phyloP scores from a whole-genome alignment of 345 rosid species.

The Alliaria petiolata region DNA sequence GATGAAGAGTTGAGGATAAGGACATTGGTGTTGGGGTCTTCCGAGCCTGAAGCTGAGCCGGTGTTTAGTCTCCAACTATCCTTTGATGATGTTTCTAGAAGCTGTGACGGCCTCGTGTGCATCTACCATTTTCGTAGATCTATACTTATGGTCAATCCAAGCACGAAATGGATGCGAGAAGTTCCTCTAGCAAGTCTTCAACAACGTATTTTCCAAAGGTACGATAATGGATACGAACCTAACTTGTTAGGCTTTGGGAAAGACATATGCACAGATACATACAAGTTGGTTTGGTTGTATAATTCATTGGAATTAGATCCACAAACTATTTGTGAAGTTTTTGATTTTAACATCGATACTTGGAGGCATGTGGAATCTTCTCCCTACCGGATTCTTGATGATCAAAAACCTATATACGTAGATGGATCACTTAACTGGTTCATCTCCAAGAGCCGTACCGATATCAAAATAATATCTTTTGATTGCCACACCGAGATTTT shows the following conservation, averaged over 20 bases:
- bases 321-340: slow-evolving; percentile 1
- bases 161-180: background rate
- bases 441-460: background rate
- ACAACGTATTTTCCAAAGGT: background rate
- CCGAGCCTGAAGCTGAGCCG: background rate
- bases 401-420: background rate
- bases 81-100: background rate
- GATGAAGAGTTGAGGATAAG: background rate
- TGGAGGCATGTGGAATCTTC: slow-evolving; percentile 1
- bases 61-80: background rate
- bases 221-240: background rate
- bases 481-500: slow-evolving; percentile 5
- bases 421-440: background rate
- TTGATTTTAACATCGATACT: background rate
- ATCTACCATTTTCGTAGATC: background rate
- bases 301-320: background rate
- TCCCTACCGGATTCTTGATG: background rate
- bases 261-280: background rate
- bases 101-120: background rate
- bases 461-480: background rate
- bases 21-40: background rate
- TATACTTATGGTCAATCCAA: background rate
- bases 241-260: background rate
- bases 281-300: slow-evolving; percentile 6
- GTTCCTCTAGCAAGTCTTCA: background rate